Evolutionary conservation across 2,329 filamentous ascomycete genomes (phyloP), one percentile per base, ranked within the genome.

Genomic region (Thielaviopsis ethacetica): DNA sequence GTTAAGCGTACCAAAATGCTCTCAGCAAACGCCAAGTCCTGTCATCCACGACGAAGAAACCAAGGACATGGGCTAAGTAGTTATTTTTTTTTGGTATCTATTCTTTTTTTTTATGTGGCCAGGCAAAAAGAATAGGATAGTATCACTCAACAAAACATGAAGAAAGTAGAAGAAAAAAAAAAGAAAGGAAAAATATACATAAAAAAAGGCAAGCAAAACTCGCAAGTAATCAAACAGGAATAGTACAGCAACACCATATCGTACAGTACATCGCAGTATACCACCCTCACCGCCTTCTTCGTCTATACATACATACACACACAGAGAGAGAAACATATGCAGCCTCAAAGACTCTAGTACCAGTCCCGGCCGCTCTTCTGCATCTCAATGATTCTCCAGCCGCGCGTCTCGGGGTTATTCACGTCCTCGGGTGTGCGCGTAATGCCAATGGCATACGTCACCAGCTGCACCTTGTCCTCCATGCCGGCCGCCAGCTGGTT

Each of bases 381-480:
- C 76, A 98, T 83, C 75, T 98, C 93, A 68, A 98, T 97, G 71
- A 98, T 76, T 67, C 91, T 85, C 93, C 93, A 98, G 34, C 93
- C 93, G 68, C 91, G 81, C 12, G 93, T 98, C 75, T 98, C 93
- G 1, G 90, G 88, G 71, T 98, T 97, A 76, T 85, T 91, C 65
- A 97, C 91, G 65, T 98, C 93, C 69, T 98, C 93, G 1, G 93
- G 85, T 62, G 95, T 83, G 64, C 93, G 80, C 3, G 93, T 98
- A 62, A 98, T 86, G 66, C 93, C 93, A 65, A 98, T 97, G 63
- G 91, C 93, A 68, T 98, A 98, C 1, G 93, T 97, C 65, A 98
- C 93, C 65, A 95, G 84, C 73, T 98, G 93, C 24, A 98, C 93
- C 74, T 91, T 94, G 73, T 98, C 93, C 72, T 98, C 93, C 90